These are phyloP conservation scores for Astrephomene gubernaculifera DNA, from an alignment of 139 green algal species.

Conservation along the genomic window DNA sequence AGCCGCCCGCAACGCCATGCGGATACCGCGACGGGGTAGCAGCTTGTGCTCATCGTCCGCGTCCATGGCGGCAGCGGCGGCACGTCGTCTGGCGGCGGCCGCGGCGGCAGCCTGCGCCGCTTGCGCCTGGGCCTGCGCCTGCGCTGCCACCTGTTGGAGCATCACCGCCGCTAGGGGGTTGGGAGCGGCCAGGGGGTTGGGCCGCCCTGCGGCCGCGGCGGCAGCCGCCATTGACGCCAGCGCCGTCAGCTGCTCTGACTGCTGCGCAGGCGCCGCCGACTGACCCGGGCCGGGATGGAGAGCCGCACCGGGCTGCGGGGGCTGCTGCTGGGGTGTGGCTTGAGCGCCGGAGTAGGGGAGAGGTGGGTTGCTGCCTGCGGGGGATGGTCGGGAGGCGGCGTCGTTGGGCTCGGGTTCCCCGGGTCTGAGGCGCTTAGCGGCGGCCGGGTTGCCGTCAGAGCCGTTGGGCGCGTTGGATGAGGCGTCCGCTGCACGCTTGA, in stretches of 20 bases:
- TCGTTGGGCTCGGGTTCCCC: not conserved
- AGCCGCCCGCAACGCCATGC: conserved; percentile 32
- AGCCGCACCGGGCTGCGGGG: too few relatives aligned
- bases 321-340: not conserved
- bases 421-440: conserved; percentile 5
- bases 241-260: too few relatives aligned
- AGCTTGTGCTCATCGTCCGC: conserved; percentile 23
- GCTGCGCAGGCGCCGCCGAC: too few relatives aligned
- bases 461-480: too few relatives aligned
- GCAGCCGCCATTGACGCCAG: too few relatives aligned
- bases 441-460: not conserved
- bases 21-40: conserved; percentile 43
- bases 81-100: not conserved
- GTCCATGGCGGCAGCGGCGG: conserved; percentile 2
- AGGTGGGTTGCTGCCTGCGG: too few relatives aligned
- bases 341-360: not conserved
- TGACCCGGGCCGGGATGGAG: too few relatives aligned
- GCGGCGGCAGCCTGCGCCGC: too few relatives aligned
- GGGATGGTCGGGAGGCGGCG: not conserved
- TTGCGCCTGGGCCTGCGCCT: not conserved
- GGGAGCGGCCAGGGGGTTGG: not conserved
- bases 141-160: not conserved
- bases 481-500: not conserved
- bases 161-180: not conserved
- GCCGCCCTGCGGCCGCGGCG: not conserved